A percentile compares a stretch with the other conserved stretches of the same genome.
These are phyloP conservation scores for Monosporozyma aerobia DNA, from an alignment of 805 yeast genomes.

Conservation along the genomic window DNA sequence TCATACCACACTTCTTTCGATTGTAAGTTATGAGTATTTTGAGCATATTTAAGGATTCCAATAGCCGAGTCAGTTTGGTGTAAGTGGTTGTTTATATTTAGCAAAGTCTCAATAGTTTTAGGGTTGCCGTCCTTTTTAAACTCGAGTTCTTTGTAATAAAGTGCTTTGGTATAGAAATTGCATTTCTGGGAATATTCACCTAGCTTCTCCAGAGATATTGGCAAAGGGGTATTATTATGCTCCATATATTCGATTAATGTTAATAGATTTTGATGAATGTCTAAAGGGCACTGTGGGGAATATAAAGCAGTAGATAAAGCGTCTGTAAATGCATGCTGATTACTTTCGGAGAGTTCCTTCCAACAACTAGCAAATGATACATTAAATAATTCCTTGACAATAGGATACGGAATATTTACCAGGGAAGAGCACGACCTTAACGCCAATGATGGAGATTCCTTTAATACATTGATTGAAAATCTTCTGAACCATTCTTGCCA, in stretches of 20 bases:
- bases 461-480: conserved; percentile 72
- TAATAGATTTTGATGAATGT: conserved; percentile 79
- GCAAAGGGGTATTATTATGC: conserved; percentile 90
- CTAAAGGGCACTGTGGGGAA: conserved; percentile 90
- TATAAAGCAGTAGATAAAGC: conserved; percentile 80
- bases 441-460: conserved; percentile 91
- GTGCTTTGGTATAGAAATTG: conserved; percentile 95
- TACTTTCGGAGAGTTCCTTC: conserved; percentile 81
- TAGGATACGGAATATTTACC: conserved; percentile 78
- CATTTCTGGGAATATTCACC: conserved; percentile 91
- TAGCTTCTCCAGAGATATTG: conserved; percentile 79
- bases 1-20: conserved; percentile 97
- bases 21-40: conserved; percentile 80
- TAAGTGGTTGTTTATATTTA: conserved; percentile 84
- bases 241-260: conserved; percentile 95
- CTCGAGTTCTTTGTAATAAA: conserved; percentile 91
- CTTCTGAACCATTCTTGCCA: conserved; percentile 98
- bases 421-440: conserved; percentile 84
- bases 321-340: conserved; percentile 82
- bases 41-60: conserved; percentile 92
- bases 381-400: conserved; percentile 85
- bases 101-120: conserved; percentile 83
- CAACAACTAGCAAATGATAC: conserved; percentile 94
- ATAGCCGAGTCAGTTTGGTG: conserved; percentile 98
- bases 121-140: conserved; percentile 89